These are phyloP conservation scores for Solanum clarkiae DNA, from an alignment of 257 asterid genomes.

Conservation along the genomic window DNA sequence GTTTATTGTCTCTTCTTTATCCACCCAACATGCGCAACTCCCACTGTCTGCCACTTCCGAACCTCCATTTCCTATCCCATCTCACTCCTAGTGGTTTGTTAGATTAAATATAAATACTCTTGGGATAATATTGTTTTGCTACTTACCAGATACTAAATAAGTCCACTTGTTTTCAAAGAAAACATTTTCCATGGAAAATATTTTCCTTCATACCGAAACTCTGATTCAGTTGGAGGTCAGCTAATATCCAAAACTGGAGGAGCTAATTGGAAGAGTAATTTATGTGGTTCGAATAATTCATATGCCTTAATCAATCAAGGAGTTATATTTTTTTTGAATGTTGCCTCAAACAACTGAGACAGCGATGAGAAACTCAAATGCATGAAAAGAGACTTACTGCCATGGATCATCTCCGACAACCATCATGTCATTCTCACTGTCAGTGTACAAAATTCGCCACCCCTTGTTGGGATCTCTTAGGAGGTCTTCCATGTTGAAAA, in stretches of 20 bases:
- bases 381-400: slow-evolving; percentile 51
- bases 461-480: slow-evolving; percentile 66
- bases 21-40: too few relatives aligned
- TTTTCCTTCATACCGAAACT: background rate
- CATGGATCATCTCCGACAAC: slow-evolving; percentile 98
- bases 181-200: background rate
- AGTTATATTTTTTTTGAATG: background rate
- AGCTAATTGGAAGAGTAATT: background rate
- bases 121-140: too few relatives aligned
- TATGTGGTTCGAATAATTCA: background rate
- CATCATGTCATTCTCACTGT: slow-evolving; percentile 96
- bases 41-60: too few relatives aligned
- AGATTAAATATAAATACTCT: too few relatives aligned
- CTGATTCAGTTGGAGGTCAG: background rate
- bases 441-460: slow-evolving; percentile 86
- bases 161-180: background rate
- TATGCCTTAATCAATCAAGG: background rate
- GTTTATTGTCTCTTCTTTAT: too few relatives aligned
- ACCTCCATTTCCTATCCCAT: too few relatives aligned
- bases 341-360: background rate
- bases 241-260: background rate
- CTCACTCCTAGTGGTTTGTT: too few relatives aligned
- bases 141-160: too few relatives aligned
- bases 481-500: slow-evolving; percentile 85
- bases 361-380: background rate